Evolutionary conservation across 2,329 filamentous ascomycete species (phyloP).

Genomic region (Ascochyta koolunga): DNA sequence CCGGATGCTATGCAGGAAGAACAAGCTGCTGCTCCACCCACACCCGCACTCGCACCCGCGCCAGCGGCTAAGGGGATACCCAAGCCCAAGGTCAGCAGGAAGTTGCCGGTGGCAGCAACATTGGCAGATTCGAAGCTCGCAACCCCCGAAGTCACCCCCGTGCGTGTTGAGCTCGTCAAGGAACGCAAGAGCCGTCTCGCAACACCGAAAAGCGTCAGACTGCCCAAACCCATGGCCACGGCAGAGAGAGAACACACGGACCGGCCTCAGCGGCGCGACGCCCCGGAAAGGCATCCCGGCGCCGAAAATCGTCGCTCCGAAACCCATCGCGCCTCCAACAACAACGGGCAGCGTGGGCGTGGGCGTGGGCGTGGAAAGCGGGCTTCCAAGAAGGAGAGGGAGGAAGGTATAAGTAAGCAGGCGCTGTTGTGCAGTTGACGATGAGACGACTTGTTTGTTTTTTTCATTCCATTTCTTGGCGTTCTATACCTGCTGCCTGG

Average conservation of each 20-base stretch:
- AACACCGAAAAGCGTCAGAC: constrained; percentile 42
- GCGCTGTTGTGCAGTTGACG: neutral
- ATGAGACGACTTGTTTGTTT: constrained; percentile 5
- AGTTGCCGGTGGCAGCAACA: constrained; percentile 30
- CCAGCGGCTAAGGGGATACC: constrained; percentile 20
- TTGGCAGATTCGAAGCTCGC: constrained; percentile 25
- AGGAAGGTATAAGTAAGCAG: constrained; percentile 28
- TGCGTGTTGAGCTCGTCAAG: constrained; percentile 27
- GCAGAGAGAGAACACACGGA: constrained; percentile 33
- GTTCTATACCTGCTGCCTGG: constrained; percentile 20
- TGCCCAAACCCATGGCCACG: constrained; percentile 29
- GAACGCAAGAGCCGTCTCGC: constrained; percentile 43
- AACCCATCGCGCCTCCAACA: neutral
- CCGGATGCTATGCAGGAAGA: constrained; percentile 36
- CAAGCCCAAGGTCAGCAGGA: constrained; percentile 25
- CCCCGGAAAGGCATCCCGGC: constrained; percentile 41
- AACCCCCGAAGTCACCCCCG: constrained; percentile 27
- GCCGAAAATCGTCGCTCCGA: constrained; percentile 27
- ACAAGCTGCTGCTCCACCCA: constrained; percentile 15
- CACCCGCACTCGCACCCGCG: neutral
- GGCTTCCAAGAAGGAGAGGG: constrained; percentile 38
- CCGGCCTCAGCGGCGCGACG: constrained; percentile 25
- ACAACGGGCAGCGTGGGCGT: constrained; percentile 20
- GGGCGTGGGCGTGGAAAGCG: constrained; percentile 33
- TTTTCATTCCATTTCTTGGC: constrained; percentile 1